Evolutionary conservation across 2,329 filamentous ascomycete species (phyloP).

Genomic region (Aspergillus novofumigatus): DNA sequence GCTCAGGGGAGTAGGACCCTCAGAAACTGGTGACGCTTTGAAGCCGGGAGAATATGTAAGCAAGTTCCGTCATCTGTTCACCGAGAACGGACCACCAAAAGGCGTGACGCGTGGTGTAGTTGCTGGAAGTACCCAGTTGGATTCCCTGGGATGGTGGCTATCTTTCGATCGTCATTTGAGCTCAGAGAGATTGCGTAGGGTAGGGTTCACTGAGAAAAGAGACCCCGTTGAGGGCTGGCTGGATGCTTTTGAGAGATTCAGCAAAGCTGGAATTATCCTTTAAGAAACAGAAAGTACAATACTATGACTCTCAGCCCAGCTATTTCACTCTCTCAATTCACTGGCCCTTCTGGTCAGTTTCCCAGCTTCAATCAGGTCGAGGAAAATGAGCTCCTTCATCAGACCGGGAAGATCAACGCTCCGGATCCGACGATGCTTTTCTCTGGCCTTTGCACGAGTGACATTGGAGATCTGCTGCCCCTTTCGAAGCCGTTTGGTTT

Average conservation of each 20-base stretch:
- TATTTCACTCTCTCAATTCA: too few species aligned
- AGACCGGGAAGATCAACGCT: too few species aligned
- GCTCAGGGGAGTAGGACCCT: constrained; percentile 21
- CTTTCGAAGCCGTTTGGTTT: too few species aligned
- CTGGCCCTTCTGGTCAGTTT: too few species aligned
- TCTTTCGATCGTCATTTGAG: constrained; percentile 48
- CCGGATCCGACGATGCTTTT: too few species aligned
- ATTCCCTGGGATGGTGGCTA: constrained; percentile 46
- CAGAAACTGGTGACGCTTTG: not conserved
- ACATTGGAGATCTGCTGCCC: too few species aligned
- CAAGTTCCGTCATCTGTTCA: constrained; percentile 28
- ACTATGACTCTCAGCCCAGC: too few species aligned
- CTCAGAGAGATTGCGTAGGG: constrained; percentile 35
- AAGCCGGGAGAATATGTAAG: constrained; percentile 22
- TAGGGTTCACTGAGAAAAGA: constrained; percentile 39
- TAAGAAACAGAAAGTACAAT: constrained; percentile 2
- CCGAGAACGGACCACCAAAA: constrained; percentile 16
- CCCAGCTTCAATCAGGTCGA: too few species aligned
- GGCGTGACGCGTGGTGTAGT: constrained; percentile 34
- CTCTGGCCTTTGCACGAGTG: too few species aligned
- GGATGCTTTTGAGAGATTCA: constrained; percentile 42
- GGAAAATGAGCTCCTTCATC: too few species aligned
- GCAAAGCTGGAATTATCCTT: constrained; percentile 41
- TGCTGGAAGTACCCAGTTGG: constrained; percentile 36
- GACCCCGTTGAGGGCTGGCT: constrained; percentile 41